Conservation (phyloP, 441 rosid genomes). For the Kokia cookei region DNA sequence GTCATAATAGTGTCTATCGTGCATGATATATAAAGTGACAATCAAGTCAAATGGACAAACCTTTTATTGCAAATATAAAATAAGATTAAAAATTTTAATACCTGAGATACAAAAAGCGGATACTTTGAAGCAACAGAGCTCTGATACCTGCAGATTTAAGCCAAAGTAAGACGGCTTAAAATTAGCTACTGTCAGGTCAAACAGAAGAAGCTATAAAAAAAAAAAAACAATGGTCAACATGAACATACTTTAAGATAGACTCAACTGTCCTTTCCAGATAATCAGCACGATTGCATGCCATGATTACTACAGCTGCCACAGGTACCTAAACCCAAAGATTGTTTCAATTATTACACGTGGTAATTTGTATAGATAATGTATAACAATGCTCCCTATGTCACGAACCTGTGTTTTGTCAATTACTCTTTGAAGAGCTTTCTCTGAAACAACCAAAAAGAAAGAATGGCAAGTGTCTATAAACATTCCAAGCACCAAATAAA, state of each 20-base stretch:
- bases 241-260: slow-evolving; percentile 72
- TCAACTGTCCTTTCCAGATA: slow-evolving; percentile 79
- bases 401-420: slow-evolving; percentile 47
- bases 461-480: slow-evolving; percentile 8
- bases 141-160: slow-evolving; percentile 56
- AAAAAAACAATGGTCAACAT: neutral
- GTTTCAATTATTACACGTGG: slow-evolving; percentile 12
- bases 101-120: slow-evolving; percentile 95
- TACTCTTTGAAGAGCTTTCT: slow-evolving; percentile 58
- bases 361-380: neutral
- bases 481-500: neutral
- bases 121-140: slow-evolving; percentile 67
- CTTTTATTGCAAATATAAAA: neutral
- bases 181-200: neutral
- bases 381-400: neutral
- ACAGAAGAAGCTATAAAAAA: slow-evolving; percentile 8
- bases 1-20: neutral
- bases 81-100: slow-evolving; percentile 17
- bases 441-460: slow-evolving; percentile 38
- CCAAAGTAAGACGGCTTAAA: slow-evolving; percentile 3
- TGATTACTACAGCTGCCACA: slow-evolving; percentile 87
- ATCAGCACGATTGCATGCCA: slow-evolving; percentile 99
- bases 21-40: neutral
- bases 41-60: neutral
- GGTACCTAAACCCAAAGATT: slow-evolving; percentile 42